phyloP scores from a whole-genome alignment of 257 asterid species.

The Sherardia arvensis region DNA sequence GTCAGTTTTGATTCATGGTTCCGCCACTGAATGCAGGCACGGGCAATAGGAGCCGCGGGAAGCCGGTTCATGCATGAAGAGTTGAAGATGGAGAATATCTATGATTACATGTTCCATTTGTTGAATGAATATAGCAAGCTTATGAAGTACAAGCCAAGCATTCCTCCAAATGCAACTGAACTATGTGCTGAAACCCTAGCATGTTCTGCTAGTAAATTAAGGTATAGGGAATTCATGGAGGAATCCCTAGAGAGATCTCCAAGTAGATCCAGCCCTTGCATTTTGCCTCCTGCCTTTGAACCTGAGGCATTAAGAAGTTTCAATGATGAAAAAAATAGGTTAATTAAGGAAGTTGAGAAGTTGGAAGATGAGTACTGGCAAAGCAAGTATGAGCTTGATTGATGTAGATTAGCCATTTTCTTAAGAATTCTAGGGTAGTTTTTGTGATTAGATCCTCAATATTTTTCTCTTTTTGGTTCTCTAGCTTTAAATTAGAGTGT shows the following conservation, averaged over 20 bases:
- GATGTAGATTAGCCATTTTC: too few species aligned
- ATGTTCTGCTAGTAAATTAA: conserved; percentile 34
- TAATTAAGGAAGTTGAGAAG: conserved; percentile 46
- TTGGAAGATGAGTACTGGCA: conserved; percentile 68
- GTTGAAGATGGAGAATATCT: conserved; percentile 63
- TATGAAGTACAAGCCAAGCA: conserved; percentile 43
- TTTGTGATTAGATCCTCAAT: too few species aligned
- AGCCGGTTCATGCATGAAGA: conserved; percentile 64
- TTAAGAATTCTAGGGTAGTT: too few species aligned
- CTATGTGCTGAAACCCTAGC: conserved; percentile 64
- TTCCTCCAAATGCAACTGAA: conserved; percentile 50
- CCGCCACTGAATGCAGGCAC: conserved; percentile 34
- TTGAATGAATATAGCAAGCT: conserved; percentile 63
- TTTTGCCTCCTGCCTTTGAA: conserved; percentile 58
- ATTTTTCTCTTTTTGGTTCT: too few species aligned
- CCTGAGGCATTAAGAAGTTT: conserved; percentile 36
- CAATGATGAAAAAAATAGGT: conserved; percentile 27
- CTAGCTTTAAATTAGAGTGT: too few species aligned
- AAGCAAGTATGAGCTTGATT: neutral
- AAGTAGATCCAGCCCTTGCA: conserved; percentile 46
- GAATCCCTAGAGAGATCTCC: conserved; percentile 65
- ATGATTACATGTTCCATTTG: conserved; percentile 72
- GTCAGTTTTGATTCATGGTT: neutral
- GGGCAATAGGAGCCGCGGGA: conserved; percentile 67
- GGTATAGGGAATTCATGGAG: conserved; percentile 55